These are phyloP conservation scores for Lactarius evosmus DNA, from an alignment of 768 basidiomycete genomes.

Conservation along the genomic window DNA sequence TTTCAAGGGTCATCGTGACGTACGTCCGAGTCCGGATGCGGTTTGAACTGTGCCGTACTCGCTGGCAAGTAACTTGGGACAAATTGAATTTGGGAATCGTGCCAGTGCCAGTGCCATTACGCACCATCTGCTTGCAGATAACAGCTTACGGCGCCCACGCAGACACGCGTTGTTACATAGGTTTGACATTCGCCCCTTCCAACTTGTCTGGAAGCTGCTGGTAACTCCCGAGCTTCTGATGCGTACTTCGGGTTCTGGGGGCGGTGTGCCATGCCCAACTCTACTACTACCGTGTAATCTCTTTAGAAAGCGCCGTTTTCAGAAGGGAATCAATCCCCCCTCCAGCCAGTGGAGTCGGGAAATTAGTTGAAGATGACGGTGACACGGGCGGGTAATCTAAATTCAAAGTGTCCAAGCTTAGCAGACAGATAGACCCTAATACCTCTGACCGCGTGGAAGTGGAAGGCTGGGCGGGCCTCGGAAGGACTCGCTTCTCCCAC, in stretches of 20 bases:
- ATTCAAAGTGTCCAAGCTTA: not conserved
- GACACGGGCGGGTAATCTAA: not conserved
- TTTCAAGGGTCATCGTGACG: conserved; percentile 25
- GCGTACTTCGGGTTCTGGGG: not conserved
- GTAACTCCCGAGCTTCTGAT: conserved; percentile 2
- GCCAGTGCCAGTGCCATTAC: conserved; percentile 7
- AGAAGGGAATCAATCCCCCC: not conserved
- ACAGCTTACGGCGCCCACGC: conserved; percentile 7
- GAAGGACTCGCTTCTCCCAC: conserved; percentile 11
- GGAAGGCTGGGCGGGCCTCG: conserved; percentile 21
- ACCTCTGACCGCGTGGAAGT: conserved; percentile 13
- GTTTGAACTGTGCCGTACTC: conserved; percentile 20
- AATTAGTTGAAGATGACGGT: not conserved
- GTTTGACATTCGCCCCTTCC: not conserved
- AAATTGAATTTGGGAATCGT: not conserved
- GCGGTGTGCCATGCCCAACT: not conserved
- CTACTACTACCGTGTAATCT: not conserved
- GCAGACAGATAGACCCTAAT: conserved; percentile 10
- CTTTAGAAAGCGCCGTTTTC: conserved; percentile 1
- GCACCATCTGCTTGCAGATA: conserved; percentile 7
- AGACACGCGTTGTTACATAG: not conserved
- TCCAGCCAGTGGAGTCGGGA: not conserved
- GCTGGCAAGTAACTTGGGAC: not conserved
- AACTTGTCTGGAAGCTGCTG: conserved; percentile 6
- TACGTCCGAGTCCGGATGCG: conserved; percentile 11